Percentiles rank a stretch among this genome's conserved stretches.
These are phyloP conservation scores for Bryum argenteum DNA, from an alignment of 225 moss, liverwort and hornwort genomes.

Conservation along the genomic window DNA sequence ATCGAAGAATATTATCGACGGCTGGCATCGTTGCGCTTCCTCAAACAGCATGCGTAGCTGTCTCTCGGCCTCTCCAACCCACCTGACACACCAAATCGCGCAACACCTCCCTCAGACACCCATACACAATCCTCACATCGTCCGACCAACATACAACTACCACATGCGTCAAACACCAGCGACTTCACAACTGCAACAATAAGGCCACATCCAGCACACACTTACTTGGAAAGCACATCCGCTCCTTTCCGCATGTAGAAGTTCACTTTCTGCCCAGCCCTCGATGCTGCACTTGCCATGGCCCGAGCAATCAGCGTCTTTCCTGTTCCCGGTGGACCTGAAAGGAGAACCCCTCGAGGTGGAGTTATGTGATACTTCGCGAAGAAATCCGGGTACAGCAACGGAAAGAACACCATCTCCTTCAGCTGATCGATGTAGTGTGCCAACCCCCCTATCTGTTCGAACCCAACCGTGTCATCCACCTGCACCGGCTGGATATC, in stretches of 20 bases:
- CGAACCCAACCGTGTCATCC: slow-evolving; percentile 77
- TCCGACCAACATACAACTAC: no score
- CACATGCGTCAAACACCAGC: background rate
- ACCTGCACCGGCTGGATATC: slow-evolving; percentile 88
- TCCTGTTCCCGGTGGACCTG: slow-evolving; percentile 79
- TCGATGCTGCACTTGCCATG: slow-evolving; percentile 78
- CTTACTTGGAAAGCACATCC: slow-evolving; percentile 74
- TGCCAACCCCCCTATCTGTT: slow-evolving; percentile 81
- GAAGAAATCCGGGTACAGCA: slow-evolving; percentile 79
- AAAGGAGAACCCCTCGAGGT: slow-evolving; percentile 77
- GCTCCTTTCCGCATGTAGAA: slow-evolving; percentile 92
- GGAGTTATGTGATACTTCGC: slow-evolving; percentile 83
- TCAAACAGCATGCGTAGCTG: slow-evolving; percentile 79
- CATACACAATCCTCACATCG: background rate
- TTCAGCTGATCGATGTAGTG: slow-evolving; percentile 84
- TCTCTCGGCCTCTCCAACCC: slow-evolving; percentile 87
- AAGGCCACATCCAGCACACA: background rate
- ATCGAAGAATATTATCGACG: slow-evolving; percentile 84
- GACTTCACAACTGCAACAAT: background rate
- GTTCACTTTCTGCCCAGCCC: slow-evolving; percentile 80
- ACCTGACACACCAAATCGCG: slow-evolving; percentile 41
- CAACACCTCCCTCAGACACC: background rate
- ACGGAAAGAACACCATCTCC: slow-evolving; percentile 89
- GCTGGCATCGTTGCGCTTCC: slow-evolving; percentile 86
- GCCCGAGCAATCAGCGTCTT: slow-evolving; percentile 84